phyloP scores from a whole-genome alignment of 1,139 yeast species.

The Suzukiozyma palmioleophila region DNA sequence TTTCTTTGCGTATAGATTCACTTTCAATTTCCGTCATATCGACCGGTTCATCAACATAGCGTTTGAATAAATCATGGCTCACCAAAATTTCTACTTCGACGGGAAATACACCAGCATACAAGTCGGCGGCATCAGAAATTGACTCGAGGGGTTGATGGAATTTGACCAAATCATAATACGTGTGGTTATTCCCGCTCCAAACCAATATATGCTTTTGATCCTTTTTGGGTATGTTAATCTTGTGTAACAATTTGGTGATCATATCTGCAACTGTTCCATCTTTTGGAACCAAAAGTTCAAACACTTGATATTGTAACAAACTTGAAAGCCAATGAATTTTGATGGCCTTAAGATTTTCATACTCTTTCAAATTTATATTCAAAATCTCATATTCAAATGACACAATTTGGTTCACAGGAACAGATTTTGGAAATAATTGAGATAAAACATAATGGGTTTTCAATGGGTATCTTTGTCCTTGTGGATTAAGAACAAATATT shows the following conservation, averaged over 20 bases:
- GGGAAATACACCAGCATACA: conserved; percentile 44
- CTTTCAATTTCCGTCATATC: conserved; percentile 21
- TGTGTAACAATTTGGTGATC: conserved; percentile 50
- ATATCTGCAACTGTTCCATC: conserved; percentile 56
- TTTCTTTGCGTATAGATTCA: conserved; percentile 24
- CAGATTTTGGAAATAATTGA: conserved; percentile 45
- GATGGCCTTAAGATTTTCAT: conserved; percentile 69
- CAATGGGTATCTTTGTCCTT: conserved; percentile 51
- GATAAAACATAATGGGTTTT: conserved; percentile 39
- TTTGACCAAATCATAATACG: conserved; percentile 32
- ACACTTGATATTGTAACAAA: conserved; percentile 60
- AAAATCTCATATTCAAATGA: conserved; percentile 72
- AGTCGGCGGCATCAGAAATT: conserved; percentile 30
- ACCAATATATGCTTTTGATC: conserved; percentile 50
- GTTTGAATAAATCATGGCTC: conserved; percentile 34
- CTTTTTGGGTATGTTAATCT: conserved; percentile 48
- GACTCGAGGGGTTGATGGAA: conserved; percentile 35
- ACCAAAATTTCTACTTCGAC: conserved; percentile 39
- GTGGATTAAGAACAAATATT: conserved; percentile 53
- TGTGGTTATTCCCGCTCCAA: conserved; percentile 50
- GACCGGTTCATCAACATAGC: conserved; percentile 19
- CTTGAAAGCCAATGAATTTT: conserved; percentile 61
- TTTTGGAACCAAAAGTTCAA: conserved; percentile 67
- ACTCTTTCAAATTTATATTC: conserved; percentile 67
- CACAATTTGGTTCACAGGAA: conserved; percentile 41